These are phyloP conservation scores for Cercis canadensis DNA, from an alignment of 306 rosid genomes.

Conservation along the genomic window DNA sequence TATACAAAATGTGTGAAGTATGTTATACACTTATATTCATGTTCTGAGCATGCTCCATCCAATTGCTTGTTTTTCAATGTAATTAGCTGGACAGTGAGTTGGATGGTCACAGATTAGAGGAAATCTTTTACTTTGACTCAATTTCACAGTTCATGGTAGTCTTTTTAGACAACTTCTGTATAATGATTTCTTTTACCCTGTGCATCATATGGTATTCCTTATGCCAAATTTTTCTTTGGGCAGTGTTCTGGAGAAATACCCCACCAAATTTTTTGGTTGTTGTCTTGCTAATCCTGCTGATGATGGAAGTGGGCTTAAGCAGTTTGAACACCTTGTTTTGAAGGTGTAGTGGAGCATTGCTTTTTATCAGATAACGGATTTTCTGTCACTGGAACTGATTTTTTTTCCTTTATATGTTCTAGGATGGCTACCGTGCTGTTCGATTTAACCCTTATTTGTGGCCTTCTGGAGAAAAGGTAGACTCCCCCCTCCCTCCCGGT, in stretches of 20 bases:
- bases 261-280: constrained; percentile 84
- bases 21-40: constrained; percentile 10
- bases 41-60: constrained; percentile 10
- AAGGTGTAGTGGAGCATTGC: constrained; percentile 55
- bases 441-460: constrained; percentile 93
- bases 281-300: constrained; percentile 94
- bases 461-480: constrained; percentile 85
- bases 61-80: constrained; percentile 6
- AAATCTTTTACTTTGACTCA: constrained; percentile 7
- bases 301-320: constrained; percentile 78
- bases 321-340: constrained; percentile 70
- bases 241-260: constrained; percentile 83
- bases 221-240: constrained; percentile 36
- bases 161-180: constrained; percentile 13
- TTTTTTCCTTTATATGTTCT: constrained; percentile 35
- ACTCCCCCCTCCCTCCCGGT: background rate
- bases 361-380: constrained; percentile 15
- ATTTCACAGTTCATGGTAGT: background rate
- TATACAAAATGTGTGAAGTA: constrained; percentile 5
- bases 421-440: constrained; percentile 86
- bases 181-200: background rate
- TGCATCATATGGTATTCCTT: background rate
- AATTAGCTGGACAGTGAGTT: constrained; percentile 24
- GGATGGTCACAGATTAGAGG: background rate
- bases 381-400: constrained; percentile 10